A percentile compares a stretch with the other conserved stretches of the same genome.
Evolutionary conservation across 331 rosid species (phyloP).

Genomic region (Pyrus hybrid): DNA sequence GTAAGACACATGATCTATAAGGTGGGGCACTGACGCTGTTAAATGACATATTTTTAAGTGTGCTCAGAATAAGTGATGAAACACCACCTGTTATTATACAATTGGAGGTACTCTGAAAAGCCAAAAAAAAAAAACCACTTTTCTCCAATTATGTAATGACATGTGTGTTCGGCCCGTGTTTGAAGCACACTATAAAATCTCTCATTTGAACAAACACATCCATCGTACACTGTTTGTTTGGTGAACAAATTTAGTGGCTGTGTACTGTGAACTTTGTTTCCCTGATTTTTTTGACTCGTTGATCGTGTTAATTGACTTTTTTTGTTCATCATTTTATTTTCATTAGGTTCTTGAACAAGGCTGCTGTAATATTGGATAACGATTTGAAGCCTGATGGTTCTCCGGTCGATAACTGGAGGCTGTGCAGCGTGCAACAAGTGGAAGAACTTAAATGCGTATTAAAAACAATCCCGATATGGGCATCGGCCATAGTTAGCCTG

Average conservation of each 20-base stretch:
- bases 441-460: slow-evolving; percentile 69
- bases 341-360: slow-evolving; percentile 48
- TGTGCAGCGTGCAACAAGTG: slow-evolving; percentile 57
- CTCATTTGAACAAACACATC: too few species aligned
- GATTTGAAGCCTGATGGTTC: slow-evolving; percentile 52
- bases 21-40: too few species aligned
- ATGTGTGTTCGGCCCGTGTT: too few species aligned
- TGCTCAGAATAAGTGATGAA: too few species aligned
- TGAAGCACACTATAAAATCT: too few species aligned
- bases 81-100: too few species aligned
- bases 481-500: slow-evolving; percentile 40
- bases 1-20: too few species aligned
- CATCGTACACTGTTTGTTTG: neutral
- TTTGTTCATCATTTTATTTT: neutral
- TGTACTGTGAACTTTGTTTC: neutral
- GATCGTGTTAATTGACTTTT: neutral
- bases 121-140: too few species aligned
- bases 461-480: slow-evolving; percentile 57
- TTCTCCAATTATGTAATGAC: too few species aligned
- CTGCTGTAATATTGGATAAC: slow-evolving; percentile 43
- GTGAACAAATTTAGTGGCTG: neutral
- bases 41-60: too few species aligned
- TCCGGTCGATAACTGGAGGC: slow-evolving; percentile 33
- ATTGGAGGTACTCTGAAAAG: too few species aligned
- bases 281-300: neutral